Evolutionary conservation across 2,329 filamentous ascomycete genomes (phyloP).

Genomic region (Colletotrichum neosansevieriae): DNA sequence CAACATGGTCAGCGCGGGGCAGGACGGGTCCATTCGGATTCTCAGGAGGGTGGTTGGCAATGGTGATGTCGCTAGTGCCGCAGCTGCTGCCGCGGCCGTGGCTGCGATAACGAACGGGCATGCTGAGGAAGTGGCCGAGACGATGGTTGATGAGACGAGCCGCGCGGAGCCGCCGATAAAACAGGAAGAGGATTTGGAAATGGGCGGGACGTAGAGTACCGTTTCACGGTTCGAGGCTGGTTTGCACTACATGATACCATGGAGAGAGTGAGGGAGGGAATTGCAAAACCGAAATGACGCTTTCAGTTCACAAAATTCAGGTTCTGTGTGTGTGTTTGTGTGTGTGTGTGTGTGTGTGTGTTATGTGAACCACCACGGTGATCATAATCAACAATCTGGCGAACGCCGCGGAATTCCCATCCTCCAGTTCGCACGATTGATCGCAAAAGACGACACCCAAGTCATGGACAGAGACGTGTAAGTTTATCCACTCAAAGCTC

Average conservation of each 20-base stretch:
- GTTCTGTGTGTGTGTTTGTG: too few species aligned
- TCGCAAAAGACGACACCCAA: not conserved
- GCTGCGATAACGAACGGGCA: conserved; percentile 15
- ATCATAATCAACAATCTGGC: not conserved
- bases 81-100: not conserved
- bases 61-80: conserved; percentile 1
- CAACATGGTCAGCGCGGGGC: conserved; percentile 68
- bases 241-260: too few species aligned
- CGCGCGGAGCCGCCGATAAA: conserved; percentile 40
- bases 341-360: too few species aligned
- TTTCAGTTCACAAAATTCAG: too few species aligned
- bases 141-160: not conserved
- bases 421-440: too few species aligned
- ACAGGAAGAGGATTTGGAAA: conserved; percentile 39
- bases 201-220: conserved; percentile 26
- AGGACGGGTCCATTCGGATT: conserved; percentile 66
- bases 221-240: not conserved
- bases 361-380: too few species aligned
- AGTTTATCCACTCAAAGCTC: conserved; percentile 12
- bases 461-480: not conserved
- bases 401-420: not conserved
- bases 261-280: too few species aligned
- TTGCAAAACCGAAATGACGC: too few species aligned
- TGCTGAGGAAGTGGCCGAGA: not conserved
- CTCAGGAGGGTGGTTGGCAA: conserved; percentile 52